Conservation (phyloP, 2,329 filamentous ascomycete species). For the Macrophomina phaseolina region DNA sequence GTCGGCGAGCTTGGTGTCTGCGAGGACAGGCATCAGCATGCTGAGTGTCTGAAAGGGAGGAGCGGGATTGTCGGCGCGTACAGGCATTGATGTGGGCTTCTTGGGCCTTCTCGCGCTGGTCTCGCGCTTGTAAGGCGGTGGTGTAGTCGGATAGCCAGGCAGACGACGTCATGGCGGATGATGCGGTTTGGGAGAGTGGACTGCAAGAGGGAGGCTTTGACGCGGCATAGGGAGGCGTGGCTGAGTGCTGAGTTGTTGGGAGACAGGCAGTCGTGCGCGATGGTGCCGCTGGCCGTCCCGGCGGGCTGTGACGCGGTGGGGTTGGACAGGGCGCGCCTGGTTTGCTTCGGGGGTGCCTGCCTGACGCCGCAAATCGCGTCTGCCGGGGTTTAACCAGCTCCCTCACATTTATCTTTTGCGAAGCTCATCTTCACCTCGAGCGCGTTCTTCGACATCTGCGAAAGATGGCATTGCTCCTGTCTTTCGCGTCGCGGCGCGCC, state of each 20-base stretch:
- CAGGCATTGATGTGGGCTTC: constrained; percentile 78
- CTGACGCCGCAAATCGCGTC: not conserved
- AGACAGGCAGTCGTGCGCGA: not conserved
- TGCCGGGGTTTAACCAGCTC: constrained; percentile 6
- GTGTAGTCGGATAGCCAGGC: constrained; percentile 85
- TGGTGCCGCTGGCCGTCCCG: not conserved
- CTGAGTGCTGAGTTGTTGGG: not conserved
- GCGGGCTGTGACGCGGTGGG: constrained; percentile 12
- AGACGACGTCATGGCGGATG: constrained; percentile 50
- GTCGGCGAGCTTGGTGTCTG: constrained; percentile 55
- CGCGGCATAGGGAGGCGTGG: constrained; percentile 8
- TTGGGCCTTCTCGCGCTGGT: constrained; percentile 70
- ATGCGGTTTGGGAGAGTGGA: constrained; percentile 6
- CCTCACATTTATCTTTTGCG: not conserved
- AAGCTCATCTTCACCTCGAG: not conserved
- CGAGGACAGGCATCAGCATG: not conserved
- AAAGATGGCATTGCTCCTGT: constrained; percentile 9
- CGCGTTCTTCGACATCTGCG: too few relatives aligned
- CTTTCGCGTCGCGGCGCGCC: not conserved
- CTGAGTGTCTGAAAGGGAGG: too few relatives aligned
- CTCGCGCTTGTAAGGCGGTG: constrained; percentile 72
- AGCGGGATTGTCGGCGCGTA: constrained; percentile 48
- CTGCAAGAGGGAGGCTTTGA: not conserved
- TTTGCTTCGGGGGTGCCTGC: not conserved
- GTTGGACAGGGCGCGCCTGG: not conserved